Conservation (phyloP, 2,329 filamentous ascomycete species). For the Colletotrichum eleusines region DNA sequence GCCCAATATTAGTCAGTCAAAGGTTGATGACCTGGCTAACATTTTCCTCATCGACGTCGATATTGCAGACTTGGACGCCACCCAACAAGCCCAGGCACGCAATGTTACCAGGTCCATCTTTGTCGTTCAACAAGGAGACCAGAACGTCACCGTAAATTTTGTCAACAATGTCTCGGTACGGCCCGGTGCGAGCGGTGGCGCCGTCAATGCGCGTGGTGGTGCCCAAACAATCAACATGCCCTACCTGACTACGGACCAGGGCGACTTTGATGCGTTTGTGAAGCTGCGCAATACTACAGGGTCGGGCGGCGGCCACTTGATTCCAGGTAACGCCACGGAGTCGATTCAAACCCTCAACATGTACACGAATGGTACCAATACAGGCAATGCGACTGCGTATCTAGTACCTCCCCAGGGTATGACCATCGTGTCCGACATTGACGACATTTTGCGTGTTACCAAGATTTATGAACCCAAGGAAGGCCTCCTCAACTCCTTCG, state of each 20-base stretch:
- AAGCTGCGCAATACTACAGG: constrained; percentile 70
- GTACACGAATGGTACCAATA: constrained; percentile 72
- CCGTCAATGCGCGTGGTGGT: constrained; percentile 66
- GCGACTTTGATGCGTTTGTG: constrained; percentile 81
- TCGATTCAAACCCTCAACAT: constrained; percentile 77
- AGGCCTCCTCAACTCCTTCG: constrained; percentile 82
- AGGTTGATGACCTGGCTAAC: constrained; percentile 77
- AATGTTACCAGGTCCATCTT: constrained; percentile 81
- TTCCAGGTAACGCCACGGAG: constrained; percentile 73
- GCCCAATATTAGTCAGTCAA: constrained; percentile 73
- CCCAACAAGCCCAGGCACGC: constrained; percentile 74
- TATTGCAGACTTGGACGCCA: constrained; percentile 68
- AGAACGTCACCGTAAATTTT: constrained; percentile 74
- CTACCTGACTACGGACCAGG: constrained; percentile 73
- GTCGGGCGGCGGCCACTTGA: constrained; percentile 60
- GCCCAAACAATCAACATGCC: constrained; percentile 73
- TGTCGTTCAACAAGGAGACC: constrained; percentile 77
- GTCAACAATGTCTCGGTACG: constrained; percentile 57
- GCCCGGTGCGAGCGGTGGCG: constrained; percentile 68
- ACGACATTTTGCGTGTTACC: constrained; percentile 83
- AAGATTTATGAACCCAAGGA: constrained; percentile 83
- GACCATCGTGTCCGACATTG: constrained; percentile 82
- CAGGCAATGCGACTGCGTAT: constrained; percentile 81
- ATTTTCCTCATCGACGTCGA: constrained; percentile 75
- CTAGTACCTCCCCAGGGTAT: constrained; percentile 78